Conservation (phyloP, 495 filamentous ascomycete genomes). For the Annulohypoxylon stygium region DNA sequence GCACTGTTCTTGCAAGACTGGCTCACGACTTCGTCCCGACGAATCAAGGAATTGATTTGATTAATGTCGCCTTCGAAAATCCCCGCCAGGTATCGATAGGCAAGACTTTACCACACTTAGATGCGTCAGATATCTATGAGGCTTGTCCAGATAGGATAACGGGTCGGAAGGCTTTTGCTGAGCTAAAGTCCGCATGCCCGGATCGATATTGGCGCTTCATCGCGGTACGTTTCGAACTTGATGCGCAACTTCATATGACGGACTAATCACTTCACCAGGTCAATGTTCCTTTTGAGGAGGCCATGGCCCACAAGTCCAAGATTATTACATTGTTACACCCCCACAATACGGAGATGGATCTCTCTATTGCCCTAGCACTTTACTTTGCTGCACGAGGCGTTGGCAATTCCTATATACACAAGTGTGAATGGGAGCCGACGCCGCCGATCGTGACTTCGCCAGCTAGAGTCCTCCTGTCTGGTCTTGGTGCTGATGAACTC, state of each 20-base stretch:
- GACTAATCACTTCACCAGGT: slow-evolving; percentile 64
- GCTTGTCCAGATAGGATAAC: slow-evolving; percentile 91
- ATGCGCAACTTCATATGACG: neutral
- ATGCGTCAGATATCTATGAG: slow-evolving; percentile 70
- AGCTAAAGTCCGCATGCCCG: slow-evolving; percentile 79
- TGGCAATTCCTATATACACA: slow-evolving; percentile 62
- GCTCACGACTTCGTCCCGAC: slow-evolving; percentile 81
- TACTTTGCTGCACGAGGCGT: slow-evolving; percentile 91
- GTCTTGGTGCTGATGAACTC: slow-evolving; percentile 95
- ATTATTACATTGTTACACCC: slow-evolving; percentile 86
- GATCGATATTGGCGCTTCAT: slow-evolving; percentile 83
- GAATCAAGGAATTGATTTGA: slow-evolving; percentile 80
- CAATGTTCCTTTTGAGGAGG: slow-evolving; percentile 85
- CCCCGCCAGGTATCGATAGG: slow-evolving; percentile 66
- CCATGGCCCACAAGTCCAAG: slow-evolving; percentile 72
- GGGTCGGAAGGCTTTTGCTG: slow-evolving; percentile 78
- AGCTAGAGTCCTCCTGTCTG: slow-evolving; percentile 88
- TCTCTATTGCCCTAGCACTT: slow-evolving; percentile 92
- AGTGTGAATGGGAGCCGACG: slow-evolving; percentile 32
- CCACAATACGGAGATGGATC: slow-evolving; percentile 98
- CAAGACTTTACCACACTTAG: slow-evolving; percentile 28
- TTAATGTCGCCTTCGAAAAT: slow-evolving; percentile 98
- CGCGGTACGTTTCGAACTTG: slow-evolving; percentile 56
- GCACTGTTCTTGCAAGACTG: slow-evolving; percentile 86
- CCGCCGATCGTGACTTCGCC: slow-evolving; percentile 71